Base-by-base conservation (phyloP, 2,329 filamentous ascomycete genomes). In the Emmonsia crescens region DNA sequence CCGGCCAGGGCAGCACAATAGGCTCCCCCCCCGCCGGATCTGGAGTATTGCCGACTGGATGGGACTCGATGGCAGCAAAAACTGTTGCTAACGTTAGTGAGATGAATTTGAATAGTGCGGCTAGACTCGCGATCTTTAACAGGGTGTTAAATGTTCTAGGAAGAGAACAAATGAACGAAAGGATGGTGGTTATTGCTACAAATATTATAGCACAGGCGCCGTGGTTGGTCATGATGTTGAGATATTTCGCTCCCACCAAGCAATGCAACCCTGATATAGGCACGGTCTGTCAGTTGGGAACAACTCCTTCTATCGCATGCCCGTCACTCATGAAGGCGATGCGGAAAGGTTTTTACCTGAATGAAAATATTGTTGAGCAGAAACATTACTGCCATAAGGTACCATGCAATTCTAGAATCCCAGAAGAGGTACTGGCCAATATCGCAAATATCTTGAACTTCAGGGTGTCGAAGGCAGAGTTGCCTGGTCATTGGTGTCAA, bases 401-500 rank as follows among this genome's bases (percentile, higher is more conserved):
- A 85, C 78, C 84, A 87, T 2, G 81, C 85, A 83, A 87, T 89
- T 63, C 83, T 85, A 73, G 89, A 86, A 66, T 88, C 87, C 86
- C 88, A 95, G 76, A 96, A 96, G 27, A 96, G 83, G 82, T 92
- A 92, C 74, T 96, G 90, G n/a, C 91, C 92, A 71, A 96, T 89
- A 72, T 96, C 92, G 72, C 91, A 96, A 16, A 96, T 89, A 77
- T 96, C 92, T 68, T 91, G 86, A 63, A 96, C 86, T 73, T 96
- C 90, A 0, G 92, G 92, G 71, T 96, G 91, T 56, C 91, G 85
- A 62, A 96, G 77, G 72, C 92, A 96, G 70, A 96, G 96, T 73
- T 92, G 85, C 91, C 89, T 92, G 12, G 78, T 68, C 33, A 55
- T 19, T 19, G 65, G 63, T 6, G 70, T 62, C 59, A 70, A 33